Evolutionary conservation across 768 basidiomycete genomes (phyloP), one percentile per base, ranked within the genome.

Genomic region (Flagelloscypha sp.): DNA sequence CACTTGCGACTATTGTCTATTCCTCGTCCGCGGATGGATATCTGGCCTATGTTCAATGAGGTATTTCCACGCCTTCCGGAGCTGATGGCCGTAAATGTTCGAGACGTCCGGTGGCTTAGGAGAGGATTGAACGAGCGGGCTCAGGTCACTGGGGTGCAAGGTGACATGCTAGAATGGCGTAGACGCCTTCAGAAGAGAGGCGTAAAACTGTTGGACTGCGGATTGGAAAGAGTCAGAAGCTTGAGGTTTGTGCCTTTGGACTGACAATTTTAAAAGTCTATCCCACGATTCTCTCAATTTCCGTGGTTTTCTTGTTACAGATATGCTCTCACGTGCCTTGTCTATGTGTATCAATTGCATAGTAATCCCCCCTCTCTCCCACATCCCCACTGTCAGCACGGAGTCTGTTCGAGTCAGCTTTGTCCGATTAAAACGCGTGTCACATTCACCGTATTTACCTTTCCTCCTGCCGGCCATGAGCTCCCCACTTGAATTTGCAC

Each of bases 131-230:
- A 69, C 6, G 58, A 57, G 1, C 64, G 68, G 40, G 86, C 86
- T 17, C 76, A 73, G 44, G 75, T 70, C 43, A 72, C 85, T 6
- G 86, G 86, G 6, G 70, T 85, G 10, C 85, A 87, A 56, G 86
- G 84, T 27, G 81, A 85, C 52, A 79, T 89, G 74, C 61, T 65
- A 43, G 71, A 76, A 38, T 89, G 86, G 86, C 67, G 66, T 41
- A 66, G 71, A 30, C 68, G 79, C 35, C 61, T 89, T 21, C 60
- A 59, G 8, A 63, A 74, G 37, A 62, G 70, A 47, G 63, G 72
- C 1, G 68, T 89, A 30, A 64, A 67, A 15, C 56, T 89, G 19
- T 59, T 88, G 35, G 86, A 89, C 48, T n/a, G 66, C 70, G 11
- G 76, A 84, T 38, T 87, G 86, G 83, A 76, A 66, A 41, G 68